These are phyloP conservation scores for Dactylellina sp. DNA, from an alignment of 2,329 filamentous ascomycete genomes.

Conservation along the genomic window DNA sequence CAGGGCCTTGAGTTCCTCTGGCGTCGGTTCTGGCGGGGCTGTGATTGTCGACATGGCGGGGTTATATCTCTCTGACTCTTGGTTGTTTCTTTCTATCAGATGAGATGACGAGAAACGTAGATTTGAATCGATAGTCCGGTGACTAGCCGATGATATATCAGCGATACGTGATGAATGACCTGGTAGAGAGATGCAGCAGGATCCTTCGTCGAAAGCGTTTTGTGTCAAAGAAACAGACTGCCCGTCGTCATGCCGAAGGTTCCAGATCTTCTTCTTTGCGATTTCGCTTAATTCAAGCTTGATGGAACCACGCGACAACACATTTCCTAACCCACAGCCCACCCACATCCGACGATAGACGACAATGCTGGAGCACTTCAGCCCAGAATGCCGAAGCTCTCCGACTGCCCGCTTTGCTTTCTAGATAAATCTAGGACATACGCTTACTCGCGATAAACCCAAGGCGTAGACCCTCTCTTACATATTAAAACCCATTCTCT, in stretches of 20 bases:
- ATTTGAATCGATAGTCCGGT: background rate
- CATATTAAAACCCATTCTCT: background rate
- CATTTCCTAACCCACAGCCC: conserved; percentile 25
- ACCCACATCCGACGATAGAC: conserved; percentile 12
- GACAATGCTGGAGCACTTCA: background rate
- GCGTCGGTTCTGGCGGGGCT: conserved; percentile 53
- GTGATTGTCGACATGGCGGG: conserved; percentile 49
- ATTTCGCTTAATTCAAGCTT: conserved; percentile 17
- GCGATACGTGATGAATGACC: too few relatives aligned
- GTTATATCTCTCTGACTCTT: background rate
- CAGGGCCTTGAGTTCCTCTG: conserved; percentile 66
- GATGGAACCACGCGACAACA: conserved; percentile 40
- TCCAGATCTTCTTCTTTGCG: conserved; percentile 3
- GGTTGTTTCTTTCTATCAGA: too few relatives aligned
- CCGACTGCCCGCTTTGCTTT: too few relatives aligned
- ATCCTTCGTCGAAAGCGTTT: background rate
- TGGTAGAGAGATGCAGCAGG: too few relatives aligned
- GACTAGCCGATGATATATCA: background rate
- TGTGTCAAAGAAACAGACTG: background rate
- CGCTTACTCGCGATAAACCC: background rate
- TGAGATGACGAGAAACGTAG: background rate
- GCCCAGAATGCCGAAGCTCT: background rate
- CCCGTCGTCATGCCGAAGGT: conserved; percentile 12
- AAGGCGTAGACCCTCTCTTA: background rate
- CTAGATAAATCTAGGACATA: too few relatives aligned